Evolutionary conservation across 164 flowering plant species (phyloP).

Genomic region (Brasenia schreberi): DNA sequence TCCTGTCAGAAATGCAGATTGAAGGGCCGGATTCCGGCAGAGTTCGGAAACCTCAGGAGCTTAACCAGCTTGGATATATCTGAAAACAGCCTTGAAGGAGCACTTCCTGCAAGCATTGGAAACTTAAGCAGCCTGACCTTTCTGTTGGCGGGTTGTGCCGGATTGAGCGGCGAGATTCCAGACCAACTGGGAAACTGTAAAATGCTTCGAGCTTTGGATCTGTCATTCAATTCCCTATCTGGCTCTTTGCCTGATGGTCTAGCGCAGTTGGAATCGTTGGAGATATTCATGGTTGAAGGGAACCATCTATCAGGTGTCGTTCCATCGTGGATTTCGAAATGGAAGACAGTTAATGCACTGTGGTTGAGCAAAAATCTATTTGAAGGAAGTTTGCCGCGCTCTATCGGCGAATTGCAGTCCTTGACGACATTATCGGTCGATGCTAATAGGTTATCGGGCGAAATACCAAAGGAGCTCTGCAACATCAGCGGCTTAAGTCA

Average conservation of each 20-base stretch:
- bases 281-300: slow-evolving; percentile 26
- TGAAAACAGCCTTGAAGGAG: slow-evolving; percentile 42
- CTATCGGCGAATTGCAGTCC: slow-evolving; percentile 18
- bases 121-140: slow-evolving; percentile 26
- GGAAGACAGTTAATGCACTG: slow-evolving; percentile 25
- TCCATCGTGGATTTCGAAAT: slow-evolving; percentile 44
- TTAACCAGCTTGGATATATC: slow-evolving; percentile 36
- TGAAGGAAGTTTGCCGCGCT: slow-evolving; percentile 31
- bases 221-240: slow-evolving; percentile 40
- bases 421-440: slow-evolving; percentile 25
- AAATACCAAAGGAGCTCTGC: slow-evolving; percentile 34
- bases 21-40: slow-evolving; percentile 35
- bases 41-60: slow-evolving; percentile 25
- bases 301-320: slow-evolving; percentile 39
- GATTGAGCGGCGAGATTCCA: slow-evolving; percentile 43
- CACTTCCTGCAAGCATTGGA: slow-evolving; percentile 36
- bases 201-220: slow-evolving; percentile 31
- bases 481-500: slow-evolving; percentile 17
- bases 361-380: slow-evolving; percentile 30
- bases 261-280: slow-evolving; percentile 22
- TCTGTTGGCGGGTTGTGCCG: slow-evolving; percentile 30
- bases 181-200: slow-evolving; percentile 38
- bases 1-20: slow-evolving; percentile 23
- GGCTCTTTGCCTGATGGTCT: slow-evolving; percentile 45
- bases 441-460: slow-evolving; percentile 42